Conservation (phyloP, 768 basidiomycete species). For the Boletus rubroflammeus region DNA sequence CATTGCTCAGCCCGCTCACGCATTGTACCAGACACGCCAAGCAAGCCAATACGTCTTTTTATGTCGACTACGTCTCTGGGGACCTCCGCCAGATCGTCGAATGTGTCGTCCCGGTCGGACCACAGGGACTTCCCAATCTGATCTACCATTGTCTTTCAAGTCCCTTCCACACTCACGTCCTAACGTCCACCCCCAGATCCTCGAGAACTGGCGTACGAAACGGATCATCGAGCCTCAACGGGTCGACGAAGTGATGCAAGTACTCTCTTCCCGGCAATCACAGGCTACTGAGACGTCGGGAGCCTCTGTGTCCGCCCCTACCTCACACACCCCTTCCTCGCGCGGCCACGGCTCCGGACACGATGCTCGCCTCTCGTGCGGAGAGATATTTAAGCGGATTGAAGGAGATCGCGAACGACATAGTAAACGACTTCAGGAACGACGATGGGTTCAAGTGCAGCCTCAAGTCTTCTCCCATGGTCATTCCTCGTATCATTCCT, state of each 20-base stretch:
- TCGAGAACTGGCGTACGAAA: conserved; percentile 89
- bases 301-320: conserved; percentile 19
- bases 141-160: not conserved
- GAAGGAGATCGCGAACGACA: conserved; percentile 92
- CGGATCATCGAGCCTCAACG: conserved; percentile 77
- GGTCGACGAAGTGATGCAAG: conserved; percentile 64
- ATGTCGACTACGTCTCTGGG: conserved; percentile 73
- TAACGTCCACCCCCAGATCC: conserved; percentile 42
- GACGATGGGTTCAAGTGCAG: conserved; percentile 85
- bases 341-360: not conserved
- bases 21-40: conserved; percentile 28
- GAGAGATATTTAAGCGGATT: conserved; percentile 77
- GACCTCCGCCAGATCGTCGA: conserved; percentile 78
- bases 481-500: not conserved
- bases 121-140: conserved; percentile 80
- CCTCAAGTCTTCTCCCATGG: conserved; percentile 35
- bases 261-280: conserved; percentile 48
- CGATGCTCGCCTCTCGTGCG: conserved; percentile 42
- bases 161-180: not conserved
- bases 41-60: conserved; percentile 47
- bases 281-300: conserved; percentile 14
- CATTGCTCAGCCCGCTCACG: not conserved
- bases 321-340: conserved; percentile 10
- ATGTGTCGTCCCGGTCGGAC: conserved; percentile 83
- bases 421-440: conserved; percentile 84